Base-by-base conservation (phyloP, 768 basidiomycete species). In the Royoungia palumana region DNA sequence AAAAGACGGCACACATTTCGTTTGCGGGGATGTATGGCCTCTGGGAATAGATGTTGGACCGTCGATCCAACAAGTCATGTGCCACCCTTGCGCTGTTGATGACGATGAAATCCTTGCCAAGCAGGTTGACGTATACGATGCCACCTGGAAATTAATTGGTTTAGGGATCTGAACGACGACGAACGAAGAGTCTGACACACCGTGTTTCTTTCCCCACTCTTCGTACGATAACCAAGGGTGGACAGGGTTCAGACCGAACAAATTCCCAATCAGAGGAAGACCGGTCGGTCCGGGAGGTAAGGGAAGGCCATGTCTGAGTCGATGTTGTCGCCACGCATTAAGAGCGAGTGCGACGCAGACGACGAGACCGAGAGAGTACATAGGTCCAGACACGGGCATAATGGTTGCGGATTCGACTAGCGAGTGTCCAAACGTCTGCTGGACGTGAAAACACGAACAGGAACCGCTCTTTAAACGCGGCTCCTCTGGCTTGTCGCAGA, bases 271-370 rank as follows among this genome's bases (percentile, higher is more conserved):
- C 21, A 70, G 44, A 2, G 67, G 69, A 34, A 82, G 65, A 36
- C 75, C 75, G 44, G 65, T 72, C 0, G 82, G 82, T 13, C 81
- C 82, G 16, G 75, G 77, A 28, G 75, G 76, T 14, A 79, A 69
- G 8, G 72, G 62, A 40, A 59, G 46, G 4, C 61, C 59, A 12
- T 36, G 25, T 35, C 57, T 52, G 38, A 40, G 44, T 22, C 41
- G 50, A 21, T 36, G 35, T 24, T 43, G 35, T 36, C 52, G 41
- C 65, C 64, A 67, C 5, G 2, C 25, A 8, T 32, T 41, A 40
- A 65, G 21, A 14, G 19, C 30, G 7, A 52, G 16, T 13, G 34
- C 46, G 3, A 34, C n/a, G 13, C 43, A 52, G 13, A 59, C 11
- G 28, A 39, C 16, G 32, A 55, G 10, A 28, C 49, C 41, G 24